phyloP scores from a whole-genome alignment of 2,329 filamentous ascomycete genomes.

The Alternaria metachromatica region DNA sequence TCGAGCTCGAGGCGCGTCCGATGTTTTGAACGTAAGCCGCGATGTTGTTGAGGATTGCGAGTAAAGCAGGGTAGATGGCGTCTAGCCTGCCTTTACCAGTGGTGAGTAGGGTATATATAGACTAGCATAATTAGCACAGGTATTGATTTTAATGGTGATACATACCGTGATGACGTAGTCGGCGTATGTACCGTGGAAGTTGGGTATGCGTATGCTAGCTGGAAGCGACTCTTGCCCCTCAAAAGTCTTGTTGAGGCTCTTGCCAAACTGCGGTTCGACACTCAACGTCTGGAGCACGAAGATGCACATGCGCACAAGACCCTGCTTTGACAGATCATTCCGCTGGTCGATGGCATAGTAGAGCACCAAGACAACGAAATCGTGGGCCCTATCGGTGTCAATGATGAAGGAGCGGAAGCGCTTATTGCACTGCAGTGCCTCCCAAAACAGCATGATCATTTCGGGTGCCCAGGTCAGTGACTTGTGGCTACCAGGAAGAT shows the following conservation, averaged over 20 bases:
- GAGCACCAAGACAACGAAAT: slow-evolving; percentile 87
- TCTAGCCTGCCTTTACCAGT: slow-evolving; percentile 88
- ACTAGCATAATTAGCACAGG: slow-evolving; percentile 59
- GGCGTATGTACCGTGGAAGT: slow-evolving; percentile 88
- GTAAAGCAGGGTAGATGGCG: slow-evolving; percentile 87
- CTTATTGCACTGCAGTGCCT: slow-evolving; percentile 96
- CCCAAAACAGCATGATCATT: slow-evolving; percentile 97
- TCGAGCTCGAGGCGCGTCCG: slow-evolving; percentile 75
- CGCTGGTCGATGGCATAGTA: slow-evolving; percentile 95
- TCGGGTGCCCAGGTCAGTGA: slow-evolving; percentile 88
- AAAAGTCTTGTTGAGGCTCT: slow-evolving; percentile 87
- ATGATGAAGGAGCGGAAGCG: slow-evolving; percentile 96
- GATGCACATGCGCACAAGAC: slow-evolving; percentile 94
- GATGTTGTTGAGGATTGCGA: slow-evolving; percentile 94
- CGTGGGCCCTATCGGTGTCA: slow-evolving; percentile 89
- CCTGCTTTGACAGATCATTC: slow-evolving; percentile 84
- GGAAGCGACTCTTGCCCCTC: slow-evolving; percentile 89
- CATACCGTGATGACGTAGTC: slow-evolving; percentile 90
- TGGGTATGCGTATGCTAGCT: slow-evolving; percentile 76
- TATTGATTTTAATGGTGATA: not conserved
- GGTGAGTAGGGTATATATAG: slow-evolving; percentile 89
- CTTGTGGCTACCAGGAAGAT: slow-evolving; percentile 83
- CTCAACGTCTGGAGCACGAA: slow-evolving; percentile 95
- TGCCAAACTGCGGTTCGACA: slow-evolving; percentile 88
- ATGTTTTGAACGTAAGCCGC: slow-evolving; percentile 82